Conservation (phyloP, 2,329 filamentous ascomycete species). For the Fusarium zealandicum region DNA sequence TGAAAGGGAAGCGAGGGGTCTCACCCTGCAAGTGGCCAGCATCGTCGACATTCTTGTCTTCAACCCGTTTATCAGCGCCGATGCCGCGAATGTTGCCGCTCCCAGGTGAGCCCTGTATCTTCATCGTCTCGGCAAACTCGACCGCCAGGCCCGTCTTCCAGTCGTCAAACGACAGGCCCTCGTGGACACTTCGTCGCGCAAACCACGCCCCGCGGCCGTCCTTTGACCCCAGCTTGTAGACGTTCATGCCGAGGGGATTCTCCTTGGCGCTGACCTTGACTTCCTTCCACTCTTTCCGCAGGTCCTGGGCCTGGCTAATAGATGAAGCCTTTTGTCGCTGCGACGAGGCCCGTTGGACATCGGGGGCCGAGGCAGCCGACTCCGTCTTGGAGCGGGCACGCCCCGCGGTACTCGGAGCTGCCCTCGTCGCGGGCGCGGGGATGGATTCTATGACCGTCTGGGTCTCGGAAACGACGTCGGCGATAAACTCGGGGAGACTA, state of each 20-base stretch:
- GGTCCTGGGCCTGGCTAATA: constrained; percentile 56
- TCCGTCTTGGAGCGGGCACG: constrained; percentile 64
- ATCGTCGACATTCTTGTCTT: constrained; percentile 64
- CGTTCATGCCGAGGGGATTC: constrained; percentile 76
- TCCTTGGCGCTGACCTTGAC: constrained; percentile 74
- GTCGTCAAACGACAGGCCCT: constrained; percentile 75
- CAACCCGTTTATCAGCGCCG: constrained; percentile 78
- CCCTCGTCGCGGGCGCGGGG: constrained; percentile 53
- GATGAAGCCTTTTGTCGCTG: constrained; percentile 53
- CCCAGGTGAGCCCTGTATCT: constrained; percentile 72
- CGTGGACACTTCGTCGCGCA: constrained; percentile 81
- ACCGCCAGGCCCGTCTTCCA: constrained; percentile 79
- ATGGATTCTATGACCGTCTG: constrained; percentile 80
- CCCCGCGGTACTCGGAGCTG: constrained; percentile 53
- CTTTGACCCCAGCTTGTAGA: constrained; percentile 81
- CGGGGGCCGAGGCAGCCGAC: constrained; percentile 58
- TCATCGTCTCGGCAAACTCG: constrained; percentile 82
- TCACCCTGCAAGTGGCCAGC: constrained; percentile 70
- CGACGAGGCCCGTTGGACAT: constrained; percentile 58
- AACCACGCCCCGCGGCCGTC: constrained; percentile 93
- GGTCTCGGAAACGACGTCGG: constrained; percentile 68
- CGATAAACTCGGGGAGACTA: constrained; percentile 61
- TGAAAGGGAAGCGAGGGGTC: background rate
- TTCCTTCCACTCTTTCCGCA: constrained; percentile 90
- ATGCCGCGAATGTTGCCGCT: constrained; percentile 83